These are phyloP conservation scores for Onygena corvina DNA, from an alignment of 2,329 filamentous ascomycete genomes.

Conservation along the genomic window DNA sequence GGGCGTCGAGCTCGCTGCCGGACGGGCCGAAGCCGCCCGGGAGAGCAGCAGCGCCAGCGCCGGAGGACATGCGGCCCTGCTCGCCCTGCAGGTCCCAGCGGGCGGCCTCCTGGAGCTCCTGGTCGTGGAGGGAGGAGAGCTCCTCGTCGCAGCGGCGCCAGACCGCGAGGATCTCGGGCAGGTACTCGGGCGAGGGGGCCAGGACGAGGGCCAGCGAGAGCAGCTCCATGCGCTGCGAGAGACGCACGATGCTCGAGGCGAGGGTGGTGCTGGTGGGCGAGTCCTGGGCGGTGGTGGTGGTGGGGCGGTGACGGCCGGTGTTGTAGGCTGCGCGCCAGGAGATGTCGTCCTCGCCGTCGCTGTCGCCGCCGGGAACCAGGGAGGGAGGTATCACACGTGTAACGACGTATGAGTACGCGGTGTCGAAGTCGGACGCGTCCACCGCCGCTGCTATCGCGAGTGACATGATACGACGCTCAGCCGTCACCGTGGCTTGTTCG, in stretches of 20 bases:
- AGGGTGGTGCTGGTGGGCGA: conserved; percentile 26
- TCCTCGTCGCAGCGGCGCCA: conserved; percentile 55
- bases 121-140: conserved; percentile 41
- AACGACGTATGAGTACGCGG: conserved; percentile 54
- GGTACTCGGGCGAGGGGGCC: conserved; percentile 42
- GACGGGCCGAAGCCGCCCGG: conserved; percentile 36
- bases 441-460: conserved; percentile 37
- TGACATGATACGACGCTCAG: conserved; percentile 37
- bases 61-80: conserved; percentile 8
- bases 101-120: conserved; percentile 46
- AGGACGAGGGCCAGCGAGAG: conserved; percentile 51
- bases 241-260: conserved; percentile 39
- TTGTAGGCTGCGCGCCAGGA: conserved; percentile 54
- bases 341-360: conserved; percentile 40
- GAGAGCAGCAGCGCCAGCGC: conserved; percentile 20
- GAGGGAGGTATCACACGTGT: conserved; percentile 41
- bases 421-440: conserved; percentile 40
- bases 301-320: conserved; percentile 44
- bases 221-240: conserved; percentile 54
- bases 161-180: conserved; percentile 49
- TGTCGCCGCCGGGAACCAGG: conserved; percentile 22
- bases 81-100: conserved; percentile 48
- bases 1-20: conserved; percentile 34
- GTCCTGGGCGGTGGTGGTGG: conserved; percentile 20
- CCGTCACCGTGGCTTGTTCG: conserved; percentile 24